Evolutionary conservation across 2,329 filamentous ascomycete species (phyloP).

Genomic region (Leptosphaerulina australis): DNA sequence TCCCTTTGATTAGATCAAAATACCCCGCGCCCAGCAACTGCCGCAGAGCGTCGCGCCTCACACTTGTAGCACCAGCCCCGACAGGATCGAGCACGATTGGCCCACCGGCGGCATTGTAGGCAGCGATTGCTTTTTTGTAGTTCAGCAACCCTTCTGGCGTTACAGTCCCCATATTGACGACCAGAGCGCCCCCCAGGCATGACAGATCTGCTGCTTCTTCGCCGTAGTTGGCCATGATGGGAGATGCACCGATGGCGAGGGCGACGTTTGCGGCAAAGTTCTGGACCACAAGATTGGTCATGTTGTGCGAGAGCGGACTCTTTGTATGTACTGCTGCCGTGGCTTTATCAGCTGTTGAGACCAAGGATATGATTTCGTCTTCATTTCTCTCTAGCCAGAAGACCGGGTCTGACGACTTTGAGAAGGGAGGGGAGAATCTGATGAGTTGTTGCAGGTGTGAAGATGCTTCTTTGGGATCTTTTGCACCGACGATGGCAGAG

Average conservation of each 20-base stretch:
- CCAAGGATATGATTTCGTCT: slow-evolving; percentile 22
- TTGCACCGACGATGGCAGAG: slow-evolving; percentile 80
- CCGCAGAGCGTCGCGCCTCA: slow-evolving; percentile 73
- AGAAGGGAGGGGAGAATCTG: slow-evolving; percentile 34
- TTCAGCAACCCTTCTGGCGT: slow-evolving; percentile 75
- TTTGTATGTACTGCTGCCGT: slow-evolving; percentile 66
- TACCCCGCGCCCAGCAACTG: slow-evolving; percentile 74
- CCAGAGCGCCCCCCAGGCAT: slow-evolving; percentile 74
- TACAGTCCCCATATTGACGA: slow-evolving; percentile 95
- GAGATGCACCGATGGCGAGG: slow-evolving; percentile 80
- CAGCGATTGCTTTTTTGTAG: slow-evolving; percentile 74
- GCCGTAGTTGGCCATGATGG: slow-evolving; percentile 92
- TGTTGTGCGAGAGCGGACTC: slow-evolving; percentile 87
- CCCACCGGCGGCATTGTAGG: slow-evolving; percentile 78
- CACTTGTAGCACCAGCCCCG: slow-evolving; percentile 79
- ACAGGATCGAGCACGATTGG: slow-evolving; percentile 89
- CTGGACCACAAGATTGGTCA: slow-evolving; percentile 96
- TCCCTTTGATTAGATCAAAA: slow-evolving; percentile 91
- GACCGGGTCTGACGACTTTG: slow-evolving; percentile 24
- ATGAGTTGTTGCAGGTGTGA: slow-evolving; percentile 64
- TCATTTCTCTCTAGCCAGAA: slow-evolving; percentile 29
- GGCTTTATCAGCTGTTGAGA: slow-evolving; percentile 46
- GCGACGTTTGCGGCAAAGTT: slow-evolving; percentile 94
- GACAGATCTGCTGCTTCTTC: slow-evolving; percentile 83
- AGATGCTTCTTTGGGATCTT: slow-evolving; percentile 69